phyloP scores from a whole-genome alignment of 345 rosid species.

The Rhodamnia argentea region DNA sequence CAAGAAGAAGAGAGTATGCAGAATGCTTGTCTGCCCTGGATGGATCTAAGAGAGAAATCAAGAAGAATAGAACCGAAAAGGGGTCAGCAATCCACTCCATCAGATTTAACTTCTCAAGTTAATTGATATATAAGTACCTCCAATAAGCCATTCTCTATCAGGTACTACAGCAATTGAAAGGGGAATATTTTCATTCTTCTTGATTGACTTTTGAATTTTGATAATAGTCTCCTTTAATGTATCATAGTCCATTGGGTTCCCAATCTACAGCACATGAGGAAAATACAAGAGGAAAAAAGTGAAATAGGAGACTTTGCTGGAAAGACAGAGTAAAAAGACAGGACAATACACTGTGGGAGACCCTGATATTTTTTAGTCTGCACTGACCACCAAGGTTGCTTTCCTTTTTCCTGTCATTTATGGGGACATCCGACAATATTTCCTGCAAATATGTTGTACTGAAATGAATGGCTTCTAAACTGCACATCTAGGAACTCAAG shows the following conservation, averaged over 20 bases:
- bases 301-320: background rate
- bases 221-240: slow-evolving; percentile 54
- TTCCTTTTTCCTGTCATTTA: slow-evolving; percentile 55
- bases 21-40: slow-evolving; percentile 90
- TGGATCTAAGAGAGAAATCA: slow-evolving; percentile 42
- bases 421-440: slow-evolving; percentile 80
- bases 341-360: slow-evolving; percentile 57
- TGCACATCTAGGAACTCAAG: background rate
- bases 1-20: slow-evolving; percentile 84
- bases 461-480: background rate
- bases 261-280: slow-evolving; percentile 39
- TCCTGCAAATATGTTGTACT: slow-evolving; percentile 35
- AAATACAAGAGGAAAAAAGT: background rate
- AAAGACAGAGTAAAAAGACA: background rate
- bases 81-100: background rate
- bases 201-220: slow-evolving; percentile 39
- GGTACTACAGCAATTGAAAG: slow-evolving; percentile 76
- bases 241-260: slow-evolving; percentile 79
- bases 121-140: slow-evolving; percentile 41
- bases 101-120: background rate
- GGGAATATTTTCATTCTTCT: slow-evolving; percentile 44
- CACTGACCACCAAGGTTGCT: slow-evolving; percentile 22
- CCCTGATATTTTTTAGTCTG: slow-evolving; percentile 45
- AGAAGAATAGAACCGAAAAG: background rate
- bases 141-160: slow-evolving; percentile 73